Conservation (phyloP, 768 basidiomycete genomes). For the Trichaptum fuscoviolaceum region DNA sequence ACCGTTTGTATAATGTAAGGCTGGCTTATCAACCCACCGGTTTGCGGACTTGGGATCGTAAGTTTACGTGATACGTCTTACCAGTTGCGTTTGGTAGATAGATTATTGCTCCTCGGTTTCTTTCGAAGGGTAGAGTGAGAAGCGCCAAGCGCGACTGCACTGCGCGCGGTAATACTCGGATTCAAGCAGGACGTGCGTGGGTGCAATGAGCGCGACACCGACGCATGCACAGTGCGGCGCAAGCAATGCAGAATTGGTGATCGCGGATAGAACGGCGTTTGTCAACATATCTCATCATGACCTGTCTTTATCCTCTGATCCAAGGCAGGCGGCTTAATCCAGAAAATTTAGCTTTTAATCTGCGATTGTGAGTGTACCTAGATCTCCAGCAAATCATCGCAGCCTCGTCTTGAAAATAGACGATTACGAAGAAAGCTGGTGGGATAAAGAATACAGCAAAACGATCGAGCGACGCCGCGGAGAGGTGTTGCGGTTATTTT, state of each 20-base stretch:
- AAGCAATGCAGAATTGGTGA: background rate
- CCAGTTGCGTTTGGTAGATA: background rate
- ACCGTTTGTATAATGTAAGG: background rate
- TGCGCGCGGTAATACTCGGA: background rate
- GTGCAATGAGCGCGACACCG: background rate
- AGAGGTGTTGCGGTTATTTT: background rate
- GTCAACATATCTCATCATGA: background rate
- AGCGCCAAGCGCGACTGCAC: background rate
- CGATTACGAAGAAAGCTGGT: too few relatives aligned
- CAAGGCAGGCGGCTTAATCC: background rate
- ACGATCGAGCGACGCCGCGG: too few relatives aligned
- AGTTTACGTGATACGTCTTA: background rate
- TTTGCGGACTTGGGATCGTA: background rate
- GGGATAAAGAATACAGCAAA: too few relatives aligned
- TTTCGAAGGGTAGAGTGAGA: background rate
- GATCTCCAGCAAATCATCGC: background rate
- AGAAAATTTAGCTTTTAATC: background rate
- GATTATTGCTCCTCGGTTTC: too few relatives aligned
- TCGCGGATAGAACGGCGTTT: constrained; percentile 1
- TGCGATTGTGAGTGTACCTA: background rate
- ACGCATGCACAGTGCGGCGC: background rate
- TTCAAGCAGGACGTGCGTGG: background rate
- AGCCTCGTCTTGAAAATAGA: background rate
- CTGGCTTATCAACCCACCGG: background rate
- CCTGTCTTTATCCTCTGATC: too few relatives aligned